Evolutionary conservation across 495 filamentous ascomycete genomes (phyloP).

Genomic region (Aspergillus funiculosus): DNA sequence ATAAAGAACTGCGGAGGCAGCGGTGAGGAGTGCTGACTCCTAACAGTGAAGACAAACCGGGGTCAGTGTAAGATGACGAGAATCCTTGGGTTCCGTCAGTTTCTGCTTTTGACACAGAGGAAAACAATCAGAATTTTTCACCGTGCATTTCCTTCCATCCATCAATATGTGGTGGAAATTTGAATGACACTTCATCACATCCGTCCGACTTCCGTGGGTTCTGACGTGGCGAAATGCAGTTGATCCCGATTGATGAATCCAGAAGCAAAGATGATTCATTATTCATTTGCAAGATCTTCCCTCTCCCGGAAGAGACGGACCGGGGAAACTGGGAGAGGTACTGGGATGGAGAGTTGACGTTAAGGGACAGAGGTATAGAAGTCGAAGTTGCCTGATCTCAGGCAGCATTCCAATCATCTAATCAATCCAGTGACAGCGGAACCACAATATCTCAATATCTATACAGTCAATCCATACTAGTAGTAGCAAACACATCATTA

Average conservation of each 20-base stretch:
- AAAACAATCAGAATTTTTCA: background rate
- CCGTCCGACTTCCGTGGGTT: slow-evolving; percentile 1
- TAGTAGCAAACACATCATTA: slow-evolving; percentile 4
- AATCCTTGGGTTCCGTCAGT: too few species aligned
- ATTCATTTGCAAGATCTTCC: background rate
- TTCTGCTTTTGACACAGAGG: too few species aligned
- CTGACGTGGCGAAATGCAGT: slow-evolving; percentile 11
- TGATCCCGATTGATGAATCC: slow-evolving; percentile 6
- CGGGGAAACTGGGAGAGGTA: too few species aligned
- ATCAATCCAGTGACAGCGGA: background rate
- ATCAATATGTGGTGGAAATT: background rate
- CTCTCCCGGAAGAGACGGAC: slow-evolving; percentile 2
- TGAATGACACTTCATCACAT: slow-evolving; percentile 6
- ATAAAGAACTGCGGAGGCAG: too few species aligned
- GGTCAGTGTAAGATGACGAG: too few species aligned
- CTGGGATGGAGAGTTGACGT: background rate
- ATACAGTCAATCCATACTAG: background rate
- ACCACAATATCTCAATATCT: too few species aligned
- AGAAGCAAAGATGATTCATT: background rate
- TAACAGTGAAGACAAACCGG: too few species aligned
- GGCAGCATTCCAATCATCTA: background rate
- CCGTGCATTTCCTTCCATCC: too few species aligned
- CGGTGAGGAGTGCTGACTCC: too few species aligned
- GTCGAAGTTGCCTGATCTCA: background rate
- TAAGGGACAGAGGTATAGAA: background rate